A percentile compares a stretch with the other conserved stretches of the same genome.
Conservation (phyloP, 345 rosid species). For the Adansonia digitata region DNA sequence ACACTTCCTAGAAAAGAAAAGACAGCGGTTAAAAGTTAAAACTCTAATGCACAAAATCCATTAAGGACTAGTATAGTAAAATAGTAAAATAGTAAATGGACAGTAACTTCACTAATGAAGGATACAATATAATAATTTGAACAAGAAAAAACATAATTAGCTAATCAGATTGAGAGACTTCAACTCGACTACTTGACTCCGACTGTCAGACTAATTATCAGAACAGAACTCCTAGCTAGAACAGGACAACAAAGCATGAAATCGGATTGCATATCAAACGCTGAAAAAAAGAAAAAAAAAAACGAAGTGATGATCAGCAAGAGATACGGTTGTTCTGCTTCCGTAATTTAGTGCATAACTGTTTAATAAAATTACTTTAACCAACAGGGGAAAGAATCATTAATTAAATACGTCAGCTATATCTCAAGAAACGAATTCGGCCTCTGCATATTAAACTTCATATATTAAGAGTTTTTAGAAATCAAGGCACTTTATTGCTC, state of each 20-base stretch:
- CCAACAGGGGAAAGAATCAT: neutral
- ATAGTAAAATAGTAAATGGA: neutral
- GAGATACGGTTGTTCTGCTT: too few species aligned
- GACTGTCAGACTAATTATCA: neutral
- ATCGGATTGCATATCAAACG: neutral
- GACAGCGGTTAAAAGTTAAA: neutral
- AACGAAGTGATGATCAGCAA: too few species aligned
- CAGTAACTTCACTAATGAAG: neutral
- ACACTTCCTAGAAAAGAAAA: neutral
- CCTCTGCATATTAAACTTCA: neutral
- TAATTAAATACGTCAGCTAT: neutral
- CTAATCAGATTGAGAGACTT: neutral
- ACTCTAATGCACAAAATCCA: neutral
- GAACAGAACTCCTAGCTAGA: neutral
- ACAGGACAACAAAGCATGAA: neutral
- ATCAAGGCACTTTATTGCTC: neutral
- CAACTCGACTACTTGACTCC: neutral
- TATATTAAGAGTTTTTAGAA: neutral
- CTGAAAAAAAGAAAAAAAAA: neutral
- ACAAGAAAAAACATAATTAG: constrained; percentile 2
- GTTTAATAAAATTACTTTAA: neutral
- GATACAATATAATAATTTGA: neutral
- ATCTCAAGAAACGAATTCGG: neutral
- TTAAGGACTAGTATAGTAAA: neutral
- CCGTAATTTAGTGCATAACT: neutral